These are phyloP conservation scores for Xylaria venustula DNA, from an alignment of 495 filamentous ascomycete species.

Conservation along the genomic window DNA sequence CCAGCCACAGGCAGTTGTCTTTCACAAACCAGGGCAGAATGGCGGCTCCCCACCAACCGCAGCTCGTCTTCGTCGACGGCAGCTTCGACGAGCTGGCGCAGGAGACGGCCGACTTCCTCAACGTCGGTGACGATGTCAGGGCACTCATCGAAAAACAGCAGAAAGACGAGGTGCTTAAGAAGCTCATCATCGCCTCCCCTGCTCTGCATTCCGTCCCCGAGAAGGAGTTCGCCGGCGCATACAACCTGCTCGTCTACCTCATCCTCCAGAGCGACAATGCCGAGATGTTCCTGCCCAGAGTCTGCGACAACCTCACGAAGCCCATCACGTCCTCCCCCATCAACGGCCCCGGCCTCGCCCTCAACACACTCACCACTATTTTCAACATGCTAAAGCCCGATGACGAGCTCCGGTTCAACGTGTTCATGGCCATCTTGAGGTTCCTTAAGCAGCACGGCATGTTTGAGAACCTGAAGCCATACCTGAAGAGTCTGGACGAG, in stretches of 20 bases:
- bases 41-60: slow-evolving; percentile 28
- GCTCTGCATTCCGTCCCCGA: slow-evolving; percentile 80
- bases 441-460: slow-evolving; percentile 70
- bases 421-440: slow-evolving; percentile 78
- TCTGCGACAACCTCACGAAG: slow-evolving; percentile 83
- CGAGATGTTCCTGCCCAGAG: slow-evolving; percentile 77
- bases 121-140: slow-evolving; percentile 66
- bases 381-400: slow-evolving; percentile 86
- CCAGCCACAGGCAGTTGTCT: too few relatives aligned
- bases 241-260: slow-evolving; percentile 94
- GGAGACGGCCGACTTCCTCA: slow-evolving; percentile 84
- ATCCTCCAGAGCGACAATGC: slow-evolving; percentile 78
- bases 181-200: slow-evolving; percentile 72
- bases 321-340: slow-evolving; percentile 81
- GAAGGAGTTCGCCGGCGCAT: slow-evolving; percentile 91
- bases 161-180: slow-evolving; percentile 84
- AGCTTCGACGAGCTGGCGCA: slow-evolving; percentile 82
- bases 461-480: slow-evolving; percentile 77
- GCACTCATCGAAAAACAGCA: slow-evolving; percentile 68
- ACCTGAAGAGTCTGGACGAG: slow-evolving; percentile 71
- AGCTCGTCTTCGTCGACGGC: slow-evolving; percentile 81
- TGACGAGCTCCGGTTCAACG: slow-evolving; percentile 80
- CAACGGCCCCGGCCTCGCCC: slow-evolving; percentile 79
- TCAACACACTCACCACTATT: slow-evolving; percentile 86
- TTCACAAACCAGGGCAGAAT: slow-evolving; percentile 7